phyloP scores from a whole-genome alignment of 306 rosid genomes.

The Dalbergia cochinchinensis region DNA sequence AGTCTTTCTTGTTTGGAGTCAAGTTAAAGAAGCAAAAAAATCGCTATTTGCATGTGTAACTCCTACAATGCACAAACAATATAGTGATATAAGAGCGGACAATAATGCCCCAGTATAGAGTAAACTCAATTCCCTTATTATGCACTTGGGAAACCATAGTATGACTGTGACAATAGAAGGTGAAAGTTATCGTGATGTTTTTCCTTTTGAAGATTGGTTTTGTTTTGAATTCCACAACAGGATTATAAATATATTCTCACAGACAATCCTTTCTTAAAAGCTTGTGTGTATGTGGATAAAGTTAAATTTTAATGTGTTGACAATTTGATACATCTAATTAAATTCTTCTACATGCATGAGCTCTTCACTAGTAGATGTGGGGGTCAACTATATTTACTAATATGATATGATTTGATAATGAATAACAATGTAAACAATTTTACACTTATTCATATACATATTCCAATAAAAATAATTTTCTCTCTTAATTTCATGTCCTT shows the following conservation, averaged over 20 bases:
- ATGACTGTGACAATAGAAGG: neutral
- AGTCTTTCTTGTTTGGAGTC: conserved; percentile 91
- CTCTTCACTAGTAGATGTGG: too few relatives aligned
- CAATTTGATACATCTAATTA: too few relatives aligned
- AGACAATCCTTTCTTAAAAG: neutral
- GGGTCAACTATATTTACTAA: too few relatives aligned
- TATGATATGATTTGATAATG: too few relatives aligned
- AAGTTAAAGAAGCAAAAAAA: conserved; percentile 76
- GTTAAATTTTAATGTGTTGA: too few relatives aligned
- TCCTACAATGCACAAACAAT: conserved; percentile 65
- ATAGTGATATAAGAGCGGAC: conserved; percentile 48
- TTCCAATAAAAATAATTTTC: too few relatives aligned
- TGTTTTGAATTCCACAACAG: neutral
- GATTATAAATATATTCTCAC: neutral
- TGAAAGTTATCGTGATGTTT: too few relatives aligned
- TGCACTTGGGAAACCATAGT: conserved; percentile 13
- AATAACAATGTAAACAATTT: too few relatives aligned
- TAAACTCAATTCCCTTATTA: neutral
- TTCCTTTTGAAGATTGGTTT: neutral
- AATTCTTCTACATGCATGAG: too few relatives aligned
- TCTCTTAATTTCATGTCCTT: too few relatives aligned
- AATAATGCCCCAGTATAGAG: conserved; percentile 42
- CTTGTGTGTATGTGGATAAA: neutral
- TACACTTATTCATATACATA: too few relatives aligned
- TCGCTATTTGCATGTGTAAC: conserved; percentile 66